Evolutionary conservation across 192 early-diverging fungal species (phyloP).

Genomic region (Dispira simplex): DNA sequence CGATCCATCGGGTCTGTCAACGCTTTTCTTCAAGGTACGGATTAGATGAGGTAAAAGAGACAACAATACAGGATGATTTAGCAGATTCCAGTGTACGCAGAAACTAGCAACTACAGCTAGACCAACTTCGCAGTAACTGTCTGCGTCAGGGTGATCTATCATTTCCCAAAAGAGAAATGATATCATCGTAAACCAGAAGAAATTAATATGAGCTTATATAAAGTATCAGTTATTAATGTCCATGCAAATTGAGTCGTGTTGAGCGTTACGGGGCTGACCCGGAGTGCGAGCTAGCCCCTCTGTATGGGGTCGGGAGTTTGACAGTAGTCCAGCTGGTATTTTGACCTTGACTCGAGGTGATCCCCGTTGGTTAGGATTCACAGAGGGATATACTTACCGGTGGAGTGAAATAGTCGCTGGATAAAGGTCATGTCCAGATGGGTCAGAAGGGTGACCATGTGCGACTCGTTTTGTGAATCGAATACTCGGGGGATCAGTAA

Average conservation of each 20-base stretch:
- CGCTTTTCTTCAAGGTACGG: background rate
- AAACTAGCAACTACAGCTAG: slow-evolving; percentile 3
- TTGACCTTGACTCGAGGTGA: too few species aligned
- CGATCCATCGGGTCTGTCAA: background rate
- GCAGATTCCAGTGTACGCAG: background rate
- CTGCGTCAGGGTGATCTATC: background rate
- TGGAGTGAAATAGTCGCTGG: background rate
- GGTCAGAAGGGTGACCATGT: background rate
- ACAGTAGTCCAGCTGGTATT: too few species aligned
- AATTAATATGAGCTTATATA: background rate
- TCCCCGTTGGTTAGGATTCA: too few species aligned
- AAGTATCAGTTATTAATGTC: background rate
- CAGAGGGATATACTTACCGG: background rate
- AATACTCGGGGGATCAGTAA: slow-evolving; percentile 1
- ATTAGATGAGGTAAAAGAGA: background rate
- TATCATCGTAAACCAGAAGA: background rate
- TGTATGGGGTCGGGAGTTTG: too few species aligned
- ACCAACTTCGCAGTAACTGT: background rate
- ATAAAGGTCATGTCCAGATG: background rate
- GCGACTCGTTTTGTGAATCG: background rate
- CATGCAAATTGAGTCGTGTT: background rate
- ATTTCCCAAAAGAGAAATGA: background rate
- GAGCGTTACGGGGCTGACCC: too few species aligned
- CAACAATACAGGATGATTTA: background rate
- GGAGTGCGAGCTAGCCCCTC: too few species aligned